Percentiles rank a stretch among this genome's conserved stretches.
These are phyloP conservation scores for Venturia asperata DNA, from an alignment of 2,329 filamentous ascomycete species.

Conservation along the genomic window DNA sequence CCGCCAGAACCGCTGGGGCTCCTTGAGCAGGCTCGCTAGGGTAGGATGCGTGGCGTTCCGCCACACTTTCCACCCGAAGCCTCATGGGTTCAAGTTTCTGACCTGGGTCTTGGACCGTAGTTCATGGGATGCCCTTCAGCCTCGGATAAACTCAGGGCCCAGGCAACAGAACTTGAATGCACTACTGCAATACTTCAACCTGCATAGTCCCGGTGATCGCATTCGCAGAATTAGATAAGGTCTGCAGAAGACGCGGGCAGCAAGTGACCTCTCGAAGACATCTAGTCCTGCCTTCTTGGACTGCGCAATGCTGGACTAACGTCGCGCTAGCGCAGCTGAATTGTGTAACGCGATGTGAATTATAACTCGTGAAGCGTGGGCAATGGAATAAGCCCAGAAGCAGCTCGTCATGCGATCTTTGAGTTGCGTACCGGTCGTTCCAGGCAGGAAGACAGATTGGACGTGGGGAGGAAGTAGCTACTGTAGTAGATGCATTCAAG, in stretches of 20 bases:
- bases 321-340: background rate
- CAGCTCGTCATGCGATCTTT: background rate
- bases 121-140: background rate
- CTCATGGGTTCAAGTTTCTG: background rate
- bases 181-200: background rate
- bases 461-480: too few species aligned
- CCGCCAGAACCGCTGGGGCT: background rate
- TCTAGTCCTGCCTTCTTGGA: background rate
- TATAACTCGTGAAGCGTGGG: background rate
- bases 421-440: background rate
- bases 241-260: background rate
- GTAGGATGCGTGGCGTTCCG: background rate
- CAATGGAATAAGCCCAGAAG: background rate
- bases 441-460: background rate
- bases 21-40: background rate
- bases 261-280: background rate
- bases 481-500: slow-evolving; percentile 24
- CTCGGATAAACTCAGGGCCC: background rate
- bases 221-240: background rate
- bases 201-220: background rate
- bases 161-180: background rate
- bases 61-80: background rate
- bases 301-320: background rate
- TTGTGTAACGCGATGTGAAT: background rate
- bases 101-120: background rate